Evolutionary conservation across 768 basidiomycete genomes (phyloP), one percentile per base, ranked within the genome.

Genomic region (Baorangia bicolor): DNA sequence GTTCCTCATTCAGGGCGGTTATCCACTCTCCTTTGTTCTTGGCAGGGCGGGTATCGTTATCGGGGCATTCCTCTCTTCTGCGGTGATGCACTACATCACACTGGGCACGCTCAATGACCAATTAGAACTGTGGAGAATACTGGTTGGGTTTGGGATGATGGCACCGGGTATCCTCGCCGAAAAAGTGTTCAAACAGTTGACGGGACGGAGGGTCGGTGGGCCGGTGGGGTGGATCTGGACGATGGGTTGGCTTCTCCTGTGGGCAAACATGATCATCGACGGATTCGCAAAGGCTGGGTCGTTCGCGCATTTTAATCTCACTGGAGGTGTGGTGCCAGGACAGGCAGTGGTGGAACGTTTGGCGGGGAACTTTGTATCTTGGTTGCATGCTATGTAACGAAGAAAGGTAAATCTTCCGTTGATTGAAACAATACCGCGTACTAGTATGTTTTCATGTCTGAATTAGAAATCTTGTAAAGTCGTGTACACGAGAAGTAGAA

Each of bases 21-120:
- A 49, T 9, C 71, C 73, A 2, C 46, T 70, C 13, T 64, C 64
- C 9, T 59, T 67, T 28, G 35, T 85, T 5, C 63, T 80, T 18
- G 85, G 86, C 2, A 75, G 78, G 8, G 50, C 62, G 0, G 84
- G 81, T 3, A 70, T 72, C 4, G 69, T 87, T 4, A 45, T 86
- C 0, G 85, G 84, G 6, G 74, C 77, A 3, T 88, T 87, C 63
- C 57, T 81, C 14, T 64, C 79, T 6, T 88, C 86, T 0, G 85
- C 74, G 6, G 37, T 84, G 3, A 61, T 85, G 8, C 88, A 90
- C 57, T 72, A 81, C 53, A 31, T 78, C 11, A 80, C 77, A 11
- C 10, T 21, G 31, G 30, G 10, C 30, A 1, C 11, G 9, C 41
- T 81, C 37, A 81, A 78, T 78, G 18, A 70, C 74, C 0, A 30